Percentiles rank a stretch among this genome's conserved stretches.
Evolutionary conservation across 1,284 basidiomycete genomes (phyloP).

Genomic region (Trichosporon coremiiforme): DNA sequence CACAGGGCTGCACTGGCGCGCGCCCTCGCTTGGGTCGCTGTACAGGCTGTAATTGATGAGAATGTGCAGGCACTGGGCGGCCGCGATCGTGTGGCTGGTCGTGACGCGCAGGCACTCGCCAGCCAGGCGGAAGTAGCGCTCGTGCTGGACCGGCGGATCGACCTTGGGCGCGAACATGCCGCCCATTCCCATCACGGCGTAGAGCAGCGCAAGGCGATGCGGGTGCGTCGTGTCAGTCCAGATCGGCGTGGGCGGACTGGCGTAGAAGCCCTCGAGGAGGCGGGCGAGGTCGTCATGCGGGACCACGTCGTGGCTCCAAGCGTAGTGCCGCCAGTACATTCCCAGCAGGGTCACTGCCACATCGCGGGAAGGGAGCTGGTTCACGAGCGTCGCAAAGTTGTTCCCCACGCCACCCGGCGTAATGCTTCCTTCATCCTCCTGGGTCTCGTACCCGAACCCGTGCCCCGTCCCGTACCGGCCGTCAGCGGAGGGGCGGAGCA

Average conservation of each 20-base stretch:
- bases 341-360: conserved; percentile 5
- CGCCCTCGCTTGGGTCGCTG: conserved; percentile 2
- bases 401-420: conserved; percentile 3
- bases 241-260: not conserved
- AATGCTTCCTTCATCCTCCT: not conserved
- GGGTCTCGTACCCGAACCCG: not conserved
- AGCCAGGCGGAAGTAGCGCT: conserved; percentile 15
- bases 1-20: conserved; percentile 3
- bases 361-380: conserved; percentile 2
- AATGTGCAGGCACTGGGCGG: conserved; percentile 8
- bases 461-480: not conserved
- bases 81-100: conserved; percentile 1
- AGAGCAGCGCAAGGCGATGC: conserved; percentile 17
- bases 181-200: conserved; percentile 16
- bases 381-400: conserved; percentile 16
- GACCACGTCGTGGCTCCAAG: conserved; percentile 3
- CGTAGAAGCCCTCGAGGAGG: conserved; percentile 17
- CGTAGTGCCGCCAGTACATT: conserved; percentile 16
- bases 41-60: conserved; percentile 12
- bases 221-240: conserved; percentile 20
- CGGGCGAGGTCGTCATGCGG: conserved; percentile 15
- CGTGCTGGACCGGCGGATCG: not conserved
- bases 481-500: not conserved
- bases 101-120: conserved; percentile 14
- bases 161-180: conserved; percentile 13